Conservation (phyloP, 331 rosid genomes). For the Dryas integrifolia region DNA sequence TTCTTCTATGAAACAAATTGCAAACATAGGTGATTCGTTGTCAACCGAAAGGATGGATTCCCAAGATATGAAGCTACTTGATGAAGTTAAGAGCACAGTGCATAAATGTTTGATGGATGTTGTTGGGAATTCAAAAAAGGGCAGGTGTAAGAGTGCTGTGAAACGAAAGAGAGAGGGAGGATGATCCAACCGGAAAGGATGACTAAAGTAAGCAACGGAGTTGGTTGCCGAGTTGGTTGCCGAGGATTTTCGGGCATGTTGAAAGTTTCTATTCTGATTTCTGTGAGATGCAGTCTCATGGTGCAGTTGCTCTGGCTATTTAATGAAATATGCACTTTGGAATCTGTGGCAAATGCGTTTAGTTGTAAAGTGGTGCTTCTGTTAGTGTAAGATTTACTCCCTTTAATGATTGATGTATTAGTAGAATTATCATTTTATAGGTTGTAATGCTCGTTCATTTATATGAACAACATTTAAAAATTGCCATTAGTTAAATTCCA, state of each 20-base stretch:
- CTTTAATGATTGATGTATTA: not conserved
- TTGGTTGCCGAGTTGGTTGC: not conserved
- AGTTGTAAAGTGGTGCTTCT: not conserved
- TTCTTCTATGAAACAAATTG: conserved; percentile 70
- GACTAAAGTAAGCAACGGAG: conserved; percentile 5
- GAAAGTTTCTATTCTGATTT: not conserved
- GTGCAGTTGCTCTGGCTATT: not conserved
- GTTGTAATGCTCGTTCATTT: not conserved
- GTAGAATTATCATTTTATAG: not conserved
- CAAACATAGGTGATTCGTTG: conserved; percentile 49
- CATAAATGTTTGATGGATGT: conserved; percentile 61
- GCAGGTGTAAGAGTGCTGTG: conserved; percentile 46
- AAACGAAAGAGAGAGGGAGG: conserved; percentile 58
- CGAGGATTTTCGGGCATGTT: not conserved
- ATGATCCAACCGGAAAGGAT: conserved; percentile 26
- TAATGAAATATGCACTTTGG: not conserved
- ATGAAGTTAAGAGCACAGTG: conserved; percentile 58
- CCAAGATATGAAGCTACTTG: conserved; percentile 51
- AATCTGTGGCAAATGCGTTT: not conserved
- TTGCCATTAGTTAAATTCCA: not conserved
- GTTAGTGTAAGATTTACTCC: too few relatives aligned
- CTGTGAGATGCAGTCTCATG: not conserved
- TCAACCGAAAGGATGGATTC: conserved; percentile 65
- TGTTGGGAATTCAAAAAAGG: conserved; percentile 54
- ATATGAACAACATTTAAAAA: not conserved